phyloP scores from a whole-genome alignment of 768 basidiomycete species.

The Amanita phalloides region DNA sequence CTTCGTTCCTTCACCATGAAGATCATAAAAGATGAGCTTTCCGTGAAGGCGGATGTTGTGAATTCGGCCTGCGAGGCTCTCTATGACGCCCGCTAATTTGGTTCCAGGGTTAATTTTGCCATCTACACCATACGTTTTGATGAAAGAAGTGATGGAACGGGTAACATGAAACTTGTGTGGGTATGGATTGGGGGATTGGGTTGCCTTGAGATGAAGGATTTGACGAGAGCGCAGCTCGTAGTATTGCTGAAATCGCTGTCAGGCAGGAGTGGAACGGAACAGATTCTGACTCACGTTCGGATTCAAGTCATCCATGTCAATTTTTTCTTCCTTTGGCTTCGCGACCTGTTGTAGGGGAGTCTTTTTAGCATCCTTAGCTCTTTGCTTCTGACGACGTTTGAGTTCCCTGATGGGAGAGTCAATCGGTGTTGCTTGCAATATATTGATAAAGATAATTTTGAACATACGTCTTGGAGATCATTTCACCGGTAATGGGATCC shows the following conservation, averaged over 20 bases:
- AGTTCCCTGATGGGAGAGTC: conserved; percentile 56
- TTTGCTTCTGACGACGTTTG: conserved; percentile 85
- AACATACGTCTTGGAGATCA: conserved; percentile 92
- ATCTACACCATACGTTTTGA: conserved; percentile 62
- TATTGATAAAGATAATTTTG: conserved; percentile 6
- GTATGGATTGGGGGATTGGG: conserved; percentile 87
- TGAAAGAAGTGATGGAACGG: conserved; percentile 61
- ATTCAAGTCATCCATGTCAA: conserved; percentile 76
- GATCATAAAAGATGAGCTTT: conserved; percentile 90
- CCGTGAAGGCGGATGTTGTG: conserved; percentile 82
- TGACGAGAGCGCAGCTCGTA: conserved; percentile 86
- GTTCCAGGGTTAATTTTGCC: conserved; percentile 59
- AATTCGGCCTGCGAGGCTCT: conserved; percentile 80
- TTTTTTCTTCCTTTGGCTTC: conserved; percentile 29
- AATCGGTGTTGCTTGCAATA: conserved; percentile 12
- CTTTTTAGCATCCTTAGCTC: conserved; percentile 67
- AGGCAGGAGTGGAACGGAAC: neutral
- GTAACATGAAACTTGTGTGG: conserved; percentile 98
- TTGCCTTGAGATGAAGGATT: conserved; percentile 76
- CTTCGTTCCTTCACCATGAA: conserved; percentile 86
- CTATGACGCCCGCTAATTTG: conserved; percentile 47
- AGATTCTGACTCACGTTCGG: conserved; percentile 64
- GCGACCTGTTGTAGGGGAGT: conserved; percentile 28
- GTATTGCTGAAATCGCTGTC: conserved; percentile 64
- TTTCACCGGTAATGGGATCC: conserved; percentile 88